Conservation (phyloP, 306 rosid species). For the Glycine soja region DNA sequence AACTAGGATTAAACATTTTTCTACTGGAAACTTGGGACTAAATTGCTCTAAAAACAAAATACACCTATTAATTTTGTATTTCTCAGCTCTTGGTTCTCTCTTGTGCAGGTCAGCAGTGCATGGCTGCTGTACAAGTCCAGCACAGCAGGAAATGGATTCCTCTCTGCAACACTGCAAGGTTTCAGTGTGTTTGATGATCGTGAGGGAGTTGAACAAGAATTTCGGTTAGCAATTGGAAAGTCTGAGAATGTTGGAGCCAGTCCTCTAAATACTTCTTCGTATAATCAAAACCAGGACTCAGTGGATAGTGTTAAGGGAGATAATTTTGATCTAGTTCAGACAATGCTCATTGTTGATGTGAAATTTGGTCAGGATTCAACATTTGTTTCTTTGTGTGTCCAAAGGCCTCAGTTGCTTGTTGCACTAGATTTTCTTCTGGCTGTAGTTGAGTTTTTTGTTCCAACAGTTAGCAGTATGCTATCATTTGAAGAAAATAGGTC, state of each 20-base stretch:
- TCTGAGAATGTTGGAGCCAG: constrained; percentile 61
- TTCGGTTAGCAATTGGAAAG: constrained; percentile 90
- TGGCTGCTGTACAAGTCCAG: constrained; percentile 91
- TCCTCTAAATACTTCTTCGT: constrained; percentile 46
- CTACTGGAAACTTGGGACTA: constrained; percentile 5
- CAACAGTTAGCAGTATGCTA: constrained; percentile 69
- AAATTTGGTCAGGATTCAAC: constrained; percentile 68
- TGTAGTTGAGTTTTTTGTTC: constrained; percentile 93
- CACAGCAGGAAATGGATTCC: constrained; percentile 79
- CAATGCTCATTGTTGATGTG: constrained; percentile 92
- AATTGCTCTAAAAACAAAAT: constrained; percentile 20
- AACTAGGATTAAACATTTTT: constrained; percentile 15
- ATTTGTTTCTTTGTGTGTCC: constrained; percentile 73
- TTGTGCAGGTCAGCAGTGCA: constrained; percentile 77
- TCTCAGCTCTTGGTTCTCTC: constrained; percentile 37
- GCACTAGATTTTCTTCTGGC: constrained; percentile 96
- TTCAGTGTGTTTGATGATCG: constrained; percentile 92
- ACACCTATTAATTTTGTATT: background rate
- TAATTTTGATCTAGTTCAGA: constrained; percentile 61
- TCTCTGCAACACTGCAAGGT: constrained; percentile 88
- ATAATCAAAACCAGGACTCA: constrained; percentile 52
- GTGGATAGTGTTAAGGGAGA: constrained; percentile 50
- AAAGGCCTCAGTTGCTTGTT: constrained; percentile 93
- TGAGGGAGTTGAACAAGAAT: constrained; percentile 83
- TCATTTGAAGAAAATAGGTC: constrained; percentile 66